Evolutionary conservation across 2,329 filamentous ascomycete species (phyloP).

Genomic region (Stagonosporopsis vannaccii): DNA sequence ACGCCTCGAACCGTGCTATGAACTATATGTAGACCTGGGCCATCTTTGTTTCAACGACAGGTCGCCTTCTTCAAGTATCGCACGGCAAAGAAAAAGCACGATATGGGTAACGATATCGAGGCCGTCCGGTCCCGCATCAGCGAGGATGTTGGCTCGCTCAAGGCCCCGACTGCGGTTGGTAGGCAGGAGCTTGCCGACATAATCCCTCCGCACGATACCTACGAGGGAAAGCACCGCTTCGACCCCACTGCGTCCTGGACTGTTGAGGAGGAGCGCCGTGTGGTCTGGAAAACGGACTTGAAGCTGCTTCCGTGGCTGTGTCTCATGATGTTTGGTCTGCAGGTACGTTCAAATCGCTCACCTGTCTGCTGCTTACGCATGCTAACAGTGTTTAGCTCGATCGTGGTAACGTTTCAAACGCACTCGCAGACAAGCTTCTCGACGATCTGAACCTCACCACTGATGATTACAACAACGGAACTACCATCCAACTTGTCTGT

Average conservation of each 20-base stretch:
- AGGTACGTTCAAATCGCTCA: neutral
- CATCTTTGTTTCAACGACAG: slow-evolving; percentile 1
- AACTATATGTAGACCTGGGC: slow-evolving; percentile 8
- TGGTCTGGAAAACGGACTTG: slow-evolving; percentile 59
- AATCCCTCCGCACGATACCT: slow-evolving; percentile 54
- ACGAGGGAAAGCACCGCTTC: slow-evolving; percentile 64
- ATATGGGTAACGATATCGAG: slow-evolving; percentile 39
- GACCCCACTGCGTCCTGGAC: slow-evolving; percentile 64
- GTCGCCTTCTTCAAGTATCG: neutral
- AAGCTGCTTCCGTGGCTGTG: slow-evolving; percentile 40
- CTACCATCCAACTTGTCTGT: slow-evolving; percentile 74
- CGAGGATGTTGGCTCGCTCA: slow-evolving; percentile 36
- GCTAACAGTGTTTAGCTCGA: slow-evolving; percentile 51
- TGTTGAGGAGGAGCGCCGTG: slow-evolving; percentile 61
- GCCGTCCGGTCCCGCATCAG: slow-evolving; percentile 28
- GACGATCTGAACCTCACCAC: slow-evolving; percentile 39
- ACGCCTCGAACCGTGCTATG: slow-evolving; percentile 2
- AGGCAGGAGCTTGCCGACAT: slow-evolving; percentile 38
- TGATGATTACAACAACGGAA: slow-evolving; percentile 47
- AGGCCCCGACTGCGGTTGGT: slow-evolving; percentile 33
- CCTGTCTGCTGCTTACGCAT: neutral
- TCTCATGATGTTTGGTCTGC: slow-evolving; percentile 56
- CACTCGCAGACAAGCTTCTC: slow-evolving; percentile 41
- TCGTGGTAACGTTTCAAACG: slow-evolving; percentile 52
- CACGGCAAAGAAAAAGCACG: neutral